Evolutionary conservation across 495 filamentous ascomycete genomes (phyloP), one percentile per base, ranked within the genome.

Genomic region (Achaetomiella virescens): DNA sequence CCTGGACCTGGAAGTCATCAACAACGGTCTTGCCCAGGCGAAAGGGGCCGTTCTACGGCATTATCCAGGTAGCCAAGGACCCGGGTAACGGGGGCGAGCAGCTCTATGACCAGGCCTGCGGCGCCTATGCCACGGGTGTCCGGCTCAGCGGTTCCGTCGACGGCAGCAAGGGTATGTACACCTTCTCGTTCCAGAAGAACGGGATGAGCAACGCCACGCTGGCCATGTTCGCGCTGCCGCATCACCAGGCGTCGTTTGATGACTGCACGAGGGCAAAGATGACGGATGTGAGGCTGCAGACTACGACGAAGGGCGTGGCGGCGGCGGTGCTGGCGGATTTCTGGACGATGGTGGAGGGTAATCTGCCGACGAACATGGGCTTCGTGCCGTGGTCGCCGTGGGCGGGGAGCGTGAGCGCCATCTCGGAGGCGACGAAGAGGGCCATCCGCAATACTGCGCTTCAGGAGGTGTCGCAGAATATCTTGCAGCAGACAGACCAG

Each of bases 171-270:
- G 92, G 88, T 1, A 81, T 72, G n/a, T 98, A 97, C 66, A 82
- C 68, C 0, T 77, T 96, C 24, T 64, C 66, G 3, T 96, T 85
- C 75, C 69, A 71, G 20, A 93, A 89, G 64, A 78, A 69, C 1
- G 92, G 91, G 9, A 66, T 81, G 22, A 63, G 72, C 8, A 65
- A 64, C n/a, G 67, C 72, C 29, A 73, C 73, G 9, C 72, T 95
- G 25, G 72, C 90, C 57, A 95, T 96, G 87, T 98, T 86, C 59
- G 90, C 92, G 37, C 72, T 98, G 54, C 88, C 91, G 21, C 93
- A 98, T 69, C 93, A 97, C 55, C 62, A 88, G 14, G 71, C 81
- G 42, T 87, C 88, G 2, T 93, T 97, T 55, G 82, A 88, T 59
- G 50, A 57, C 4, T 67, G 45, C 6, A 93, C 89, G 2, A 57